phyloP scores from a whole-genome alignment of 768 basidiomycete species.

The Omphalotus guepiniiformis region DNA sequence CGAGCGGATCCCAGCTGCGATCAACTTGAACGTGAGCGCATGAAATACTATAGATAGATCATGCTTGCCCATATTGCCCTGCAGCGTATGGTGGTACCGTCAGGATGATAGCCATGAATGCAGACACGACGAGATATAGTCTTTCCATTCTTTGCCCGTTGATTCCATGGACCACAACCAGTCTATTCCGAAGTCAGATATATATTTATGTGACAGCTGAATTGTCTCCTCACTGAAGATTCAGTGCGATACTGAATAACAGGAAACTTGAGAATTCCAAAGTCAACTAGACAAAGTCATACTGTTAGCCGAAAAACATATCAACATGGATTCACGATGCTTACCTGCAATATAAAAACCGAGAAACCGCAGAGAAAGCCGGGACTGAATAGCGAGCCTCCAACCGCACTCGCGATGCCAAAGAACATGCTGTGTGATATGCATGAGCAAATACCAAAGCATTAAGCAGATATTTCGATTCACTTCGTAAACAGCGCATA shows the following conservation, averaged over 20 bases:
- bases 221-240: slow-evolving; percentile 16
- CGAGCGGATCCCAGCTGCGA: slow-evolving; percentile 19
- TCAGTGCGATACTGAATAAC: slow-evolving; percentile 18
- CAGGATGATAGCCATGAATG: slow-evolving; percentile 10
- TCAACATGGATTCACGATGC: background rate
- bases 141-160: slow-evolving; percentile 17
- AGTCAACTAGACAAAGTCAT: slow-evolving; percentile 8
- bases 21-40: background rate
- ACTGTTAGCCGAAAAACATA: background rate
- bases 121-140: slow-evolving; percentile 14
- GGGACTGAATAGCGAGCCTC: slow-evolving; percentile 12
- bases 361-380: slow-evolving; percentile 16
- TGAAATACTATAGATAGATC: background rate
- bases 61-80: slow-evolving; percentile 18
- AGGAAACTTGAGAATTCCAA: slow-evolving; percentile 20
- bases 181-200: slow-evolving; percentile 7
- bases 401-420: slow-evolving; percentile 16
- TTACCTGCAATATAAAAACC: slow-evolving; percentile 18
- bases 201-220: background rate
- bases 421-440: slow-evolving; percentile 14
- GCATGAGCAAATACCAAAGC: background rate
- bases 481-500: slow-evolving; percentile 19
- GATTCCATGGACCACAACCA: slow-evolving; percentile 16
- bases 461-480: background rate
- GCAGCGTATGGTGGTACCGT: slow-evolving; percentile 19